A percentile compares a stretch with the other conserved stretches of the same genome.
phyloP scores from a whole-genome alignment of 768 basidiomycete genomes.

The Saitozyma sp. region DNA sequence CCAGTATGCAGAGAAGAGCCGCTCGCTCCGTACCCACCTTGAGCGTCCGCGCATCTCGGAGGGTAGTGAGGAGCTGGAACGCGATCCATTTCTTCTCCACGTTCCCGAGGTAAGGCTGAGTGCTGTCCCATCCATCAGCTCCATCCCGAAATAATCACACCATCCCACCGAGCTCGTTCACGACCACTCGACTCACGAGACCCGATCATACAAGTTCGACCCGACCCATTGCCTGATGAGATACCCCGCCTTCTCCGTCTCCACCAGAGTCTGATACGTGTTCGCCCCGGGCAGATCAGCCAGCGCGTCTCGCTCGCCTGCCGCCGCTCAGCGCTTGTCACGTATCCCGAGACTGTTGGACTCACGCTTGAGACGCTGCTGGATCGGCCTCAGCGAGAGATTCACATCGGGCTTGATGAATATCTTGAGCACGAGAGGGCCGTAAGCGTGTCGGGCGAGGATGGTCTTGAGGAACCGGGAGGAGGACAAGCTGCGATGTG shows the following conservation, averaged over 20 bases:
- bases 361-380: conserved; percentile 71
- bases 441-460: conserved; percentile 78
- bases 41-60: conserved; percentile 76
- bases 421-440: conserved; percentile 85
- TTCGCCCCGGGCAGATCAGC: conserved; percentile 83
- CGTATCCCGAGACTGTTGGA: background rate
- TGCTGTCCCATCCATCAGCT: conserved; percentile 59
- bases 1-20: no score
- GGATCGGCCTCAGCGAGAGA: conserved; percentile 71
- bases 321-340: background rate
- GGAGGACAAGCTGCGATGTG: conserved; percentile 61
- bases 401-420: conserved; percentile 93
- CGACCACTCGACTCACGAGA: conserved; percentile 65
- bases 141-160: background rate
- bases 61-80: conserved; percentile 82
- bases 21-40: conserved; percentile 55
- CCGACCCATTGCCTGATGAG: conserved; percentile 92
- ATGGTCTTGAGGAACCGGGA: conserved; percentile 81
- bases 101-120: conserved; percentile 84
- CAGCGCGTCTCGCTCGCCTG: conserved; percentile 83
- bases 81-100: conserved; percentile 99
- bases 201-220: conserved; percentile 92
- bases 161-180: background rate
- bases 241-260: conserved; percentile 95
- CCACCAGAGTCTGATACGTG: conserved; percentile 82